These are phyloP conservation scores for Schwanniomyces vanrijiae DNA, from an alignment of 805 yeast genomes.

Conservation along the genomic window DNA sequence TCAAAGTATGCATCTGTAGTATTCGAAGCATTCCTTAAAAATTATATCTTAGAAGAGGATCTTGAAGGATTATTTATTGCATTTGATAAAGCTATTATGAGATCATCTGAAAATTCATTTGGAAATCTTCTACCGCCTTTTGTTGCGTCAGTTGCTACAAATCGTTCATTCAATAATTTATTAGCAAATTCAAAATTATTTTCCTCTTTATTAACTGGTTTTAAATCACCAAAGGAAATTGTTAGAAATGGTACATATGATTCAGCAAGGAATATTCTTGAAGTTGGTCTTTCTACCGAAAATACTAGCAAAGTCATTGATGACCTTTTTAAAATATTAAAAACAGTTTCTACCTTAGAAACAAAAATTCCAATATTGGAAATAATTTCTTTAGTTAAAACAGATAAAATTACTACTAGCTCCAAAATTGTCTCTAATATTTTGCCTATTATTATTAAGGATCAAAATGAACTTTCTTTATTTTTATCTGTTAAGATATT, in stretches of 20 bases:
- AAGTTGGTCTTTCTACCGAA: conserved; percentile 18
- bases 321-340: conserved; percentile 58
- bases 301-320: conserved; percentile 36
- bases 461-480: conserved; percentile 70
- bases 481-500: conserved; percentile 49
- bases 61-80: conserved; percentile 53
- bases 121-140: conserved; percentile 53
- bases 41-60: conserved; percentile 36
- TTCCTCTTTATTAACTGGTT: conserved; percentile 25
- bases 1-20: conserved; percentile 29
- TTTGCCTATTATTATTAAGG: conserved; percentile 61
- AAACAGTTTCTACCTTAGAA: conserved; percentile 60
- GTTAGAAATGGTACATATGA: conserved; percentile 53
- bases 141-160: conserved; percentile 21
- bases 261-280: conserved; percentile 15
- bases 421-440: conserved; percentile 46
- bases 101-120: conserved; percentile 76
- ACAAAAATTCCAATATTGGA: conserved; percentile 56
- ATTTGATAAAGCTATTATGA: conserved; percentile 69
- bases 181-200: conserved; percentile 36
- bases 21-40: conserved; percentile 46
- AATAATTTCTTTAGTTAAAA: conserved; percentile 37
- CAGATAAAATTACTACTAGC: conserved; percentile 16
- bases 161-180: conserved; percentile 41
- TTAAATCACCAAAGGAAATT: conserved; percentile 70